These are phyloP conservation scores for Fusarium sambucinum DNA, from an alignment of 2,329 filamentous ascomycete species.

Conservation along the genomic window DNA sequence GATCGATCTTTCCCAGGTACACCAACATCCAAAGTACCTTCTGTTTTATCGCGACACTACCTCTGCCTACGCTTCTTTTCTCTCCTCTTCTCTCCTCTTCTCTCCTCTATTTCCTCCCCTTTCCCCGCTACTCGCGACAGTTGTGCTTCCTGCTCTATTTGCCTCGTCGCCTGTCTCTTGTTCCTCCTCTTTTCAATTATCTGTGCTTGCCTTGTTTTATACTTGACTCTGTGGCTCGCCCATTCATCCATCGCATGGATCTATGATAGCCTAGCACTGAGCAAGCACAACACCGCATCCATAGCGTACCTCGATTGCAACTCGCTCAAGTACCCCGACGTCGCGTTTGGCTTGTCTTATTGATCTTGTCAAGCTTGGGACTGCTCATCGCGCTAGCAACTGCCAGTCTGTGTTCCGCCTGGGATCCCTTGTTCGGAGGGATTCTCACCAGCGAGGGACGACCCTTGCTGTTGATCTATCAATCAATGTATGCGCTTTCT, in stretches of 20 bases:
- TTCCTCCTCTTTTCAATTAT: not conserved
- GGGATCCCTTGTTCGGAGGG: conserved; percentile 30
- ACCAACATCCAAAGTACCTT: not conserved
- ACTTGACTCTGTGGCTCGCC: conserved; percentile 9
- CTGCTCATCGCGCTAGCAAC: conserved; percentile 23
- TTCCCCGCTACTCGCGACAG: conserved; percentile 14
- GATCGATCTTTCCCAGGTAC: not conserved
- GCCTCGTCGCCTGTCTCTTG: conserved; percentile 3
- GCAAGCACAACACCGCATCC: conserved; percentile 13
- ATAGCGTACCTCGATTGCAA: conserved; percentile 9
- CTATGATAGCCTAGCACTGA: conserved; percentile 14
- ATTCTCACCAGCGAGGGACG: conserved; percentile 7
- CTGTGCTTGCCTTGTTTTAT: not conserved
- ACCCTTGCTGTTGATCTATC: not conserved
- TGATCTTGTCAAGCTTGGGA: not conserved
- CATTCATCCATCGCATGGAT: conserved; percentile 6
- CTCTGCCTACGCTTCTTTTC: not conserved
- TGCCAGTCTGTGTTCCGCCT: conserved; percentile 5
- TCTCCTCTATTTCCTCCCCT: conserved; percentile 14
- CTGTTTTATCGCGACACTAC: conserved; percentile 11
- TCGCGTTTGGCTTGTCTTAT: not conserved
- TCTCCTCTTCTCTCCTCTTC: conserved; percentile 13
- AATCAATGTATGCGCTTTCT: conserved; percentile 25
- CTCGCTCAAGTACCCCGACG: conserved; percentile 1
- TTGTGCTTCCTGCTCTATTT: conserved; percentile 20